A percentile compares a stretch with the other conserved stretches of the same genome.
Conservation (phyloP, 108 stramenopile genomes). For the Nitzschia putrida region DNA sequence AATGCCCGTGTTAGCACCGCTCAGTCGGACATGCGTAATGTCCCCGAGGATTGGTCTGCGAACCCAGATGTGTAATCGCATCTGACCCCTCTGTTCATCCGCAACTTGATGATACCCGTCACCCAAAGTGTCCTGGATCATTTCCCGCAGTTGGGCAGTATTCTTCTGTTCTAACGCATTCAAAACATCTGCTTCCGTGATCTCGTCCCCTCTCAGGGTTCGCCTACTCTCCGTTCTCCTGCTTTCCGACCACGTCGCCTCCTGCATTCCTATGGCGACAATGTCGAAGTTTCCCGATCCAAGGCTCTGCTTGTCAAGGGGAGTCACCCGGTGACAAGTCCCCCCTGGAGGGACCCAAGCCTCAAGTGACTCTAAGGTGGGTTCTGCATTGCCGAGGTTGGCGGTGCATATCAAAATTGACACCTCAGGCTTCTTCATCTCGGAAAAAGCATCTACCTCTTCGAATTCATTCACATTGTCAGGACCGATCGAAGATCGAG, state of each 20-base stretch:
- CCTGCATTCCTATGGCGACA: constrained; percentile 57
- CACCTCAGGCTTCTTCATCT: neutral
- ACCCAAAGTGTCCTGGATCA: constrained; percentile 25
- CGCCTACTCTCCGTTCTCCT: neutral
- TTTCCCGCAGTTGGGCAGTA: constrained; percentile 14
- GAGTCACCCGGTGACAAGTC: constrained; percentile 12
- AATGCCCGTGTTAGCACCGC: constrained; percentile 49
- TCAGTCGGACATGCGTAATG: constrained; percentile 21
- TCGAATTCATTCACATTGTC: neutral
- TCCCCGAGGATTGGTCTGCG: constrained; percentile 11
- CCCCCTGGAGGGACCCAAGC: constrained; percentile 49
- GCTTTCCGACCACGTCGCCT: constrained; percentile 28
- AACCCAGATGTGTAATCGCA: constrained; percentile 50
- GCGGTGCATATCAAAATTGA: constrained; percentile 29
- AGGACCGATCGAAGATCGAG: neutral
- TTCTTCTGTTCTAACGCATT: constrained; percentile 16
- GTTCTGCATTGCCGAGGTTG: constrained; percentile 35
- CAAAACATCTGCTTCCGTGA: constrained; percentile 22
- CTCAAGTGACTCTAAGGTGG: constrained; percentile 36
- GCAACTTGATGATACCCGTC: constrained; percentile 22
- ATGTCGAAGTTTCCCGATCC: constrained; percentile 33
- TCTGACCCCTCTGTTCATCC: constrained; percentile 46
- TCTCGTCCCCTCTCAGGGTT: neutral
- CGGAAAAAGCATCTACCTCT: constrained; percentile 4
- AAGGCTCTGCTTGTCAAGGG: constrained; percentile 3